phyloP scores from a whole-genome alignment of 805 yeast species.

The Alloascoidea hylecoeti region DNA sequence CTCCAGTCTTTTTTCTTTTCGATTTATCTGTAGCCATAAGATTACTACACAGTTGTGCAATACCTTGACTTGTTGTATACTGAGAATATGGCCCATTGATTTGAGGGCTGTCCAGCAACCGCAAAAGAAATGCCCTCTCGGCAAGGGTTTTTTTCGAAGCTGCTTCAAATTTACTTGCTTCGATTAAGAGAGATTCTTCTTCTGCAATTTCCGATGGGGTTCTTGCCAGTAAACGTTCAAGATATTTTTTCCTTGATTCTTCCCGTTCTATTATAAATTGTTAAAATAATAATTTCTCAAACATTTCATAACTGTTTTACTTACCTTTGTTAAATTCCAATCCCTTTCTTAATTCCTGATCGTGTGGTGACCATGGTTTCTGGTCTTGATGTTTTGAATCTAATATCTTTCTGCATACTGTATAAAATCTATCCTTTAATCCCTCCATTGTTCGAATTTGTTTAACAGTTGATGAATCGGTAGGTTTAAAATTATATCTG shows the following conservation, averaged over 20 bases:
- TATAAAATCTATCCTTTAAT: slow-evolving; percentile 68
- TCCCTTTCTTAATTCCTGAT: slow-evolving; percentile 43
- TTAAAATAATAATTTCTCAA: not conserved
- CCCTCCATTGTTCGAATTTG: slow-evolving; percentile 51
- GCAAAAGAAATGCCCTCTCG: slow-evolving; percentile 69
- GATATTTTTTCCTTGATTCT: slow-evolving; percentile 63
- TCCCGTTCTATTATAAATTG: slow-evolving; percentile 33
- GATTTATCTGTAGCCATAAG: slow-evolving; percentile 58
- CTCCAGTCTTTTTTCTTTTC: slow-evolving; percentile 37
- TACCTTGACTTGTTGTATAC: slow-evolving; percentile 74
- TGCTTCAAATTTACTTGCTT: slow-evolving; percentile 82
- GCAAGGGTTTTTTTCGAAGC: slow-evolving; percentile 79
- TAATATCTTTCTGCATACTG: slow-evolving; percentile 44
- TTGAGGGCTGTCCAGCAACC: slow-evolving; percentile 79
- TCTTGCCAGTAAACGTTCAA: slow-evolving; percentile 62
- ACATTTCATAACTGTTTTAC: not conserved
- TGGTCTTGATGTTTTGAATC: slow-evolving; percentile 24
- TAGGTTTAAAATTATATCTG: slow-evolving; percentile 27
- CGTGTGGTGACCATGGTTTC: slow-evolving; percentile 22
- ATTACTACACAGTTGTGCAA: slow-evolving; percentile 72
- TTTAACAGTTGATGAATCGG: not conserved
- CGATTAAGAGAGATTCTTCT: slow-evolving; percentile 88
- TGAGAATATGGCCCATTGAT: slow-evolving; percentile 49
- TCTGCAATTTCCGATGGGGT: slow-evolving; percentile 97
- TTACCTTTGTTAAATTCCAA: slow-evolving; percentile 44